A percentile compares a stretch with the other conserved stretches of the same genome.
These are phyloP conservation scores for Colletotrichum higginsianum DNA, from an alignment of 2,329 filamentous ascomycete genomes.

Conservation along the genomic window DNA sequence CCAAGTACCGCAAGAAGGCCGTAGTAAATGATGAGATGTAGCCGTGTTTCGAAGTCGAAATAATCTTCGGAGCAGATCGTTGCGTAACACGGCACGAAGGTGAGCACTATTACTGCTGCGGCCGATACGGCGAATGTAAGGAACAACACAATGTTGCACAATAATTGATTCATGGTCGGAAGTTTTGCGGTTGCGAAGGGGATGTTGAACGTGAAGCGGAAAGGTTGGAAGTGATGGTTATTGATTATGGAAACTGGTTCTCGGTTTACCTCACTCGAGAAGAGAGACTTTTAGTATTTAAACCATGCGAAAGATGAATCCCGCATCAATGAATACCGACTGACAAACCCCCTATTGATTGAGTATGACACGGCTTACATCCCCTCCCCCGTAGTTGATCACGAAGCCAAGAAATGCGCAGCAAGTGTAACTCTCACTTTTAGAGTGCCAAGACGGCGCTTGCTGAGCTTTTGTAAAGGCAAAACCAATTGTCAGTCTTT, in stretches of 20 bases:
- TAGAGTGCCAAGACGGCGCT: neutral
- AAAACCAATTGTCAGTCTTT: neutral
- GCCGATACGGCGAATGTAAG: neutral
- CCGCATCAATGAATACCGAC: no score
- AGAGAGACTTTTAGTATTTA: neutral
- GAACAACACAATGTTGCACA: neutral
- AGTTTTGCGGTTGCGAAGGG: neutral
- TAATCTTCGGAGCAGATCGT: slow-evolving; percentile 41
- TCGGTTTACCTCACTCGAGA: neutral
- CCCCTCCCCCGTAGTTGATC: neutral
- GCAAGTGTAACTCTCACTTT: neutral
- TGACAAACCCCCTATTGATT: neutral
- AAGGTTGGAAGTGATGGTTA: neutral
- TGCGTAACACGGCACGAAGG: slow-evolving; percentile 39
- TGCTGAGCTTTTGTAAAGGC: neutral
- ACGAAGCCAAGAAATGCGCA: neutral
- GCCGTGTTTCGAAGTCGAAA: slow-evolving; percentile 33
- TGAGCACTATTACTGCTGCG: slow-evolving; percentile 22
- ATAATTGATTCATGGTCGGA: neutral
- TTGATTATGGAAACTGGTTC: no score
- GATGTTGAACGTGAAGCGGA: no score
- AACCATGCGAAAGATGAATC: neutral
- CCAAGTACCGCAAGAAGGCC: slow-evolving; percentile 28
- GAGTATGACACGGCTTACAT: neutral
- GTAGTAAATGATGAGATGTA: slow-evolving; percentile 40